Evolutionary conservation across 331 rosid species (phyloP), one percentile per base, ranked within the genome.

Genomic region (Rhamnella rubrinervis): DNA sequence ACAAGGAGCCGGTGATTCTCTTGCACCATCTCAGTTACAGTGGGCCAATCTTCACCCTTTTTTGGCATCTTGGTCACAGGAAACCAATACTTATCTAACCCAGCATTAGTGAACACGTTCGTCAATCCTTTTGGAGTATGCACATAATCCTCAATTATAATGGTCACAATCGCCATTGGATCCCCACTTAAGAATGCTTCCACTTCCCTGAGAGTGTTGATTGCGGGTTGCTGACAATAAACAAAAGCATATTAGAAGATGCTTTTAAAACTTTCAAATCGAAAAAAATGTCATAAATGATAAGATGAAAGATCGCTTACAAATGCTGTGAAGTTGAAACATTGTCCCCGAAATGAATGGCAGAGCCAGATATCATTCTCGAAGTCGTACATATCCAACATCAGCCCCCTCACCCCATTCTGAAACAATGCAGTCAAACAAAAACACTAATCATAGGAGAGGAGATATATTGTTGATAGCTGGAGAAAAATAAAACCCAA

Each of bases 361-460:
- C 97, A 93, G 60, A 93, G 97, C 98, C 98, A 93, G 82, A 93
- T 83, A 83, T 93, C 96, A 44, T 91, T 83, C 75, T 83, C 77
- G 35, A 88, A 93, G 71, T 93, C 96, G 76, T 93, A 93, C 98
- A 93, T 89, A 83, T 93, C 98, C 89, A 93, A 77, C 98, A 93
- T 93, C 81, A 93, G 78, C 68, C 98, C 97, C 75, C 98, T 83
- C 74, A 87, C 98, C 73, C 98, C 98, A 83, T 93, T 93, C 98
- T 93, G 71, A 75, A 78, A 77, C 49, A 46, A 55, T 65, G 62
- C 61, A 67, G 55, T 58, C 47, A 7, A 13, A 38, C 44, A 59
- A 67, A 60, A n/a, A 63, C 39, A 3, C 35, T 3, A 37, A 8
- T 69, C 38, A 19, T 28, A 59, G 35, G 14, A 51, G 31, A 38